phyloP scores from a whole-genome alignment of 1,284 basidiomycete genomes.

The Malassezia obtusa region DNA sequence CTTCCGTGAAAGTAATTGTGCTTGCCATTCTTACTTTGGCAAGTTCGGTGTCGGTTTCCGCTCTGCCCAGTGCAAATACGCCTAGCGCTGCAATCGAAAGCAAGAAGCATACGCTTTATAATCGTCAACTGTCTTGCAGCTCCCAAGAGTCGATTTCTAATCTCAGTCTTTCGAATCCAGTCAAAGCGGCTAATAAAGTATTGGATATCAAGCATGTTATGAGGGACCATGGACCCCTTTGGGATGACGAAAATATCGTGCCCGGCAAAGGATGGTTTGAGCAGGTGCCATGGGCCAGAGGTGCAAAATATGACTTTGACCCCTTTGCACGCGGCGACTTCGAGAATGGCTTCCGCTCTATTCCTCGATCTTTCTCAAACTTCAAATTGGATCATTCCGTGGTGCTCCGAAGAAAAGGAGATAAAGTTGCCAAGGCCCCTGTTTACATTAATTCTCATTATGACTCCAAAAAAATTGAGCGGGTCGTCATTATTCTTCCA shows the following conservation, averaged over 20 bases:
- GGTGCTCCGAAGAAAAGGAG: slow-evolving; percentile 8
- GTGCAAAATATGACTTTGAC: slow-evolving; percentile 20
- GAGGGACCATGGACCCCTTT: slow-evolving; percentile 13
- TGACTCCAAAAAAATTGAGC: slow-evolving; percentile 28
- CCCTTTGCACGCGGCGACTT: slow-evolving; percentile 22
- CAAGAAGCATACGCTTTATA: too few relatives aligned
- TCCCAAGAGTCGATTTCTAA: background rate
- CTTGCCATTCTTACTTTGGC: too few relatives aligned
- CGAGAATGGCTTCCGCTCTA: slow-evolving; percentile 50
- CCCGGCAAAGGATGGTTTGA: slow-evolving; percentile 5
- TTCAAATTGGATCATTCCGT: slow-evolving; percentile 34
- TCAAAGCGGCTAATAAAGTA: slow-evolving; percentile 31
- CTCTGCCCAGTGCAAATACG: too few relatives aligned
- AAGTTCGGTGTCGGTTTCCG: too few relatives aligned
- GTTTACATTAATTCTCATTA: slow-evolving; percentile 29
- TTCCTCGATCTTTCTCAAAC: slow-evolving; percentile 22
- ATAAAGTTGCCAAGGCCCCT: slow-evolving; percentile 13
- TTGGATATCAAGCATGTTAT: slow-evolving; percentile 23
- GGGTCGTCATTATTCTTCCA: slow-evolving; percentile 35
- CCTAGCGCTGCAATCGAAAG: too few relatives aligned
- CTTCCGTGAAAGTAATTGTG: too few relatives aligned
- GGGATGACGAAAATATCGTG: slow-evolving; percentile 19
- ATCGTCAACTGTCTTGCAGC: background rate
- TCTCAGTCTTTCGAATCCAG: slow-evolving; percentile 18
- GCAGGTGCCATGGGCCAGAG: slow-evolving; percentile 34